Evolutionary conservation across 345 rosid genomes (phyloP), one percentile per base, ranked within the genome.

Genomic region (Hibiscus mutabilis): DNA sequence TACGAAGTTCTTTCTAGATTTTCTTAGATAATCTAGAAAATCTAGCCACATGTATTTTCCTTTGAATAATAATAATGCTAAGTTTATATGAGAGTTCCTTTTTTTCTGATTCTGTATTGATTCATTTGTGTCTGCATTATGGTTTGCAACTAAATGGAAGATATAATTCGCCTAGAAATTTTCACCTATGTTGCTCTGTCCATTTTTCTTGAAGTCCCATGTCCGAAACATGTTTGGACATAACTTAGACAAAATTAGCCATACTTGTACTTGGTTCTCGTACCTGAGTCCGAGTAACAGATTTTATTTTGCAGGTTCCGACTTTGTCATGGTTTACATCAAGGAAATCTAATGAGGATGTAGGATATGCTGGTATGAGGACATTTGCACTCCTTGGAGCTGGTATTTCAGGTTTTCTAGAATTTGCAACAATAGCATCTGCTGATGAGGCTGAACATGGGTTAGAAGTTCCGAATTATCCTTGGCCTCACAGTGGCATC

Each of bases 391-490:
- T 87, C 31, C 80, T 92, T 62, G 98, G 99, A 71, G 99, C 91
- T 83, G 95, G 99, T 57, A 78, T 92, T 76, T 85, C 99, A 0
- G 99, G 99, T 51, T 77, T 92, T 69, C 78, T 96, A 71, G 76
- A 93, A 79, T 88, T 89, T 66, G 84, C 93, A 51, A 83, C 97
- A 1, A 71, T 91, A 51, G 96, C 92, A 22, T 84, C 97, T 49
- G 94, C 99, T 47, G 99, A 96, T 76, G 99, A 96, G 83, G 98
- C 99, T n/a, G 99, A 96, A 67, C 99, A 91, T 58, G 98, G 99
- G 25, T 74, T 96, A 80, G 95, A 71, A 51, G 83, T 82, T 78
- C 89, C 99, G 35, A 85, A 58, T 76, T 96, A 96, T 84, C 99
- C 99, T 68, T 96, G 99, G 99, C 99, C 99, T 82, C 99, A 96